Percentiles rank a stretch among this genome's conserved stretches.
phyloP scores from a whole-genome alignment of 257 asterid species.

The Solanum neorickii region DNA sequence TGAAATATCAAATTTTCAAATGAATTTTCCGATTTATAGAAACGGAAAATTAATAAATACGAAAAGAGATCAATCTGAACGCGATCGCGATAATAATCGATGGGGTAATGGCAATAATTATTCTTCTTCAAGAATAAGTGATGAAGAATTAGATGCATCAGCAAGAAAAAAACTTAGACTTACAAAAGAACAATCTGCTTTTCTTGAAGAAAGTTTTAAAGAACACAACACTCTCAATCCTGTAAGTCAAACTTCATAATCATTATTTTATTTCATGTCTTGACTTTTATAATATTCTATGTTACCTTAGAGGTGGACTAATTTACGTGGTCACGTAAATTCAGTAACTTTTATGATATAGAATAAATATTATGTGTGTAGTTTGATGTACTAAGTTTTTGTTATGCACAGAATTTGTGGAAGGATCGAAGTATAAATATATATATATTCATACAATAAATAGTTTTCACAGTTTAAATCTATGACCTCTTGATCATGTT shows the following conservation, averaged over 20 bases:
- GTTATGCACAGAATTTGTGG: not conserved
- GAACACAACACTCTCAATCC: slow-evolving; percentile 87
- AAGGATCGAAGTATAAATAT: not conserved
- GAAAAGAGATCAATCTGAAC: slow-evolving; percentile 23
- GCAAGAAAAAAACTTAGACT: slow-evolving; percentile 74
- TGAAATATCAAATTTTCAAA: slow-evolving; percentile 41
- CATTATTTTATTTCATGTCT: not conserved
- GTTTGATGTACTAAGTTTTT: not conserved
- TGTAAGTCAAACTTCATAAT: slow-evolving; percentile 21
- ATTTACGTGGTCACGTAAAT: not conserved
- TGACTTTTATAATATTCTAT: not conserved
- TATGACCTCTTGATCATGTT: not conserved
- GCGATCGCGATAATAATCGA: not conserved
- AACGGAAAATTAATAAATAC: not conserved
- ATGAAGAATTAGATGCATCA: slow-evolving; percentile 39
- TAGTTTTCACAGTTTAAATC: no score
- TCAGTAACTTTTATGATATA: not conserved
- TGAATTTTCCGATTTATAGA: slow-evolving; percentile 31
- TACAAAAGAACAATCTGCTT: slow-evolving; percentile 68
- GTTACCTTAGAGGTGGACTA: not conserved
- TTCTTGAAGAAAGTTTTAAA: slow-evolving; percentile 89
- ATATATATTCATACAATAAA: not conserved
- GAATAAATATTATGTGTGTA: not conserved
- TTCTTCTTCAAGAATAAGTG: slow-evolving; percentile 50
- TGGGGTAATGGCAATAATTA: slow-evolving; percentile 1